Evolutionary conservation across 2,329 filamentous ascomycete species (phyloP).

Genomic region (Sporothrix euskadiensis): DNA sequence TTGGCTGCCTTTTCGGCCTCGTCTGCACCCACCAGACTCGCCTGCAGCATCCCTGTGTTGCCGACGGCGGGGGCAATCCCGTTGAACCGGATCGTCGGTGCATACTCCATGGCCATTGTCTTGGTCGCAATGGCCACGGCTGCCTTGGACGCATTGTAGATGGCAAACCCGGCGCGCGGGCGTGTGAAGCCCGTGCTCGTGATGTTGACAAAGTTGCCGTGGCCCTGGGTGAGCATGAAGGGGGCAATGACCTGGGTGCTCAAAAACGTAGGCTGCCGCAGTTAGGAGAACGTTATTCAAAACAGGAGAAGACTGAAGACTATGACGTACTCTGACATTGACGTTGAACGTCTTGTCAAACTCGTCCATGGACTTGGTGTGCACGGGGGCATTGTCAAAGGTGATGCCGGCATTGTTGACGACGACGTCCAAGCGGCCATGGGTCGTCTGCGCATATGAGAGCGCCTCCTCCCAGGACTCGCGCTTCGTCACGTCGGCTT

Average conservation of each 20-base stretch:
- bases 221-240: conserved; percentile 6
- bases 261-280: neutral
- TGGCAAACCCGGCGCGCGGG: neutral
- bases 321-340: neutral
- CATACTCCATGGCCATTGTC: conserved; percentile 16
- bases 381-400: neutral
- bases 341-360: conserved; percentile 13
- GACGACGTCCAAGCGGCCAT: conserved; percentile 3
- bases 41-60: conserved; percentile 14
- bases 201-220: conserved; percentile 15
- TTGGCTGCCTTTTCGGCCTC: neutral
- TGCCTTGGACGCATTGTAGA: conserved; percentile 15
- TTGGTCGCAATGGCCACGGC: conserved; percentile 14
- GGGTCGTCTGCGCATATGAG: neutral
- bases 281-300: neutral
- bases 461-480: conserved; percentile 13
- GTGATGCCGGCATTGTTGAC: conserved; percentile 20
- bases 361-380: conserved; percentile 12
- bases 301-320: neutral
- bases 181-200: conserved; percentile 13
- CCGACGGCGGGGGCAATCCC: conserved; percentile 9
- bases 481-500: neutral
- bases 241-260: conserved; percentile 6
- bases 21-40: neutral
- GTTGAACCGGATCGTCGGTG: conserved; percentile 16